Evolutionary conservation across 805 yeast species (phyloP).

Genomic region (Metschnikowia aberdeeniae): DNA sequence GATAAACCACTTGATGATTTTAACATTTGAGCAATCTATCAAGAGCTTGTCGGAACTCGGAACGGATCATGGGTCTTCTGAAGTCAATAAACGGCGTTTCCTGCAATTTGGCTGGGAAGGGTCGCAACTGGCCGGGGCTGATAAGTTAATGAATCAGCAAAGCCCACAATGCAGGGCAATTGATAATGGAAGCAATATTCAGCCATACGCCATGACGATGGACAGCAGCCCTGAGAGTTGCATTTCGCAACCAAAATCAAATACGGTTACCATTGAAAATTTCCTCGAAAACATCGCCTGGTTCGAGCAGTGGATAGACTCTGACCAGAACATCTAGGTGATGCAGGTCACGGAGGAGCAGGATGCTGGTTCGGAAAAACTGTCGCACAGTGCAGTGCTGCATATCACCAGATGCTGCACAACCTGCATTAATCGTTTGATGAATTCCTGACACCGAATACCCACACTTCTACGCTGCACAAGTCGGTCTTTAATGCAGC

Average conservation of each 20-base stretch:
- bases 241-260: slow-evolving; percentile 7
- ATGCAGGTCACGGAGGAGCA: neutral
- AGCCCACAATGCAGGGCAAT: slow-evolving; percentile 14
- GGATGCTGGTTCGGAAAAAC: slow-evolving; percentile 1
- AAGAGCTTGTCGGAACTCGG: slow-evolving; percentile 39
- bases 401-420: neutral
- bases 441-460: too few species aligned
- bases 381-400: neutral
- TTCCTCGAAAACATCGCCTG: slow-evolving; percentile 46
- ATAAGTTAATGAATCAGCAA: slow-evolving; percentile 17
- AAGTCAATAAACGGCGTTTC: slow-evolving; percentile 46
- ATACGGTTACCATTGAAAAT: slow-evolving; percentile 11
- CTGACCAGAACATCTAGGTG: neutral
- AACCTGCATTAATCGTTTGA: too few species aligned
- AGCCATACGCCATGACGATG: neutral
- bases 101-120: slow-evolving; percentile 40
- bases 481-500: too few species aligned
- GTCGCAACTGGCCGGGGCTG: slow-evolving; percentile 5
- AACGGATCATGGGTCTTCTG: slow-evolving; percentile 50
- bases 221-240: slow-evolving; percentile 4
- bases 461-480: too few species aligned
- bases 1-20: slow-evolving; percentile 48
- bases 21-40: slow-evolving; percentile 42
- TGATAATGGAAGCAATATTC: neutral
- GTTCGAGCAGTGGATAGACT: slow-evolving; percentile 52